A percentile compares a stretch with the other conserved stretches of the same genome.
Evolutionary conservation across 1,284 basidiomycete species (phyloP).

Genomic region (Sanghuangporus sanghuang): DNA sequence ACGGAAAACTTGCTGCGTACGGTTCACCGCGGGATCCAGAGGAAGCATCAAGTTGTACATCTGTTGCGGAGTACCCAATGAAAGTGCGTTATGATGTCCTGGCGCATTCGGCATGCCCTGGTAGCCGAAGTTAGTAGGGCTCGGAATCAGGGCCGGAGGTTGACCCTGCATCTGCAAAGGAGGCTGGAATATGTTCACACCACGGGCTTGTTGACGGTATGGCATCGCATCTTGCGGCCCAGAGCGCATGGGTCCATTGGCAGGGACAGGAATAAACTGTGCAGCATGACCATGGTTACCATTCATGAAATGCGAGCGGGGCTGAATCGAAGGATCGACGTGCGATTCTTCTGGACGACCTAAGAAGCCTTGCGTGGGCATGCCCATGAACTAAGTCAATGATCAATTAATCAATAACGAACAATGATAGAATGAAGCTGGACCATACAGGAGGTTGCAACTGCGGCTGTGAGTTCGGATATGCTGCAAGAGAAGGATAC

Average conservation of each 20-base stretch:
- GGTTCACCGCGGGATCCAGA: constrained; percentile 58
- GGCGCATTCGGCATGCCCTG: constrained; percentile 44
- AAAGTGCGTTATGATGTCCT: constrained; percentile 35
- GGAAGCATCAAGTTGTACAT: constrained; percentile 71
- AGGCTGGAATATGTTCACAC: constrained; percentile 17
- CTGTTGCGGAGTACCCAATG: constrained; percentile 66
- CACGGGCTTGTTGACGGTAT: constrained; percentile 44
- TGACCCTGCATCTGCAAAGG: constrained; percentile 44
- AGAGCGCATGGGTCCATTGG: constrained; percentile 27
- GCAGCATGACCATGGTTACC: constrained; percentile 6
- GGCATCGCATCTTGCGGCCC: constrained; percentile 43
- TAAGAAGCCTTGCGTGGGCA: constrained; percentile 26
- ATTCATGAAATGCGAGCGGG: constrained; percentile 34
- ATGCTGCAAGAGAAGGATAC: constrained; percentile 58
- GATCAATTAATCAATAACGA: not conserved
- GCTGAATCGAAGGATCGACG: constrained; percentile 51
- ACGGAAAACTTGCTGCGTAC: constrained; percentile 71
- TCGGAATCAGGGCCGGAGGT: constrained; percentile 37
- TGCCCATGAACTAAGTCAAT: not conserved
- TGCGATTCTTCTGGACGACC: constrained; percentile 49
- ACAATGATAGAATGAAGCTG: not conserved
- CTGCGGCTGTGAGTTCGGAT: constrained; percentile 39
- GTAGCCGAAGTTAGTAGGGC: constrained; percentile 50
- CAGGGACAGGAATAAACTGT: constrained; percentile 28
- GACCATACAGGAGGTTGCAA: not conserved